Evolutionary conservation across 1,139 yeast genomes (phyloP).

Genomic region (Hemisphaericaspora lyxosophila): DNA sequence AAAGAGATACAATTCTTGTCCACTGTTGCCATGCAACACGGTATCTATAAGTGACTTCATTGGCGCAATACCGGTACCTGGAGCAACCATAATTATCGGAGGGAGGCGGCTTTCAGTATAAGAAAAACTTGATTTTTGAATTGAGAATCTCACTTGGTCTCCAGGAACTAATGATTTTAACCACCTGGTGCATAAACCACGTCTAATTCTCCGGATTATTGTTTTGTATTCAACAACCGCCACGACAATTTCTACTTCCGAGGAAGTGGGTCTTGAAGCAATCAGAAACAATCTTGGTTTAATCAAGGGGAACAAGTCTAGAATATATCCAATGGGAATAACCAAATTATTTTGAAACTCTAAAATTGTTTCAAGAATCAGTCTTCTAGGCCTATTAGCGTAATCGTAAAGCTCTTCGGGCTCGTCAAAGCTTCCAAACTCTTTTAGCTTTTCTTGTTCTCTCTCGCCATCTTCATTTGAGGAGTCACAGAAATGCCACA

Average conservation of each 20-base stretch:
- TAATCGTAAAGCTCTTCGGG: conserved; percentile 82
- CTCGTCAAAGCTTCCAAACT: conserved; percentile 71
- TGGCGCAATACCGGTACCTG: conserved; percentile 95
- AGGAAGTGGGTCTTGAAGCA: conserved; percentile 54
- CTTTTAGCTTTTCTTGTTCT: conserved; percentile 72
- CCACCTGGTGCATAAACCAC: conserved; percentile 86
- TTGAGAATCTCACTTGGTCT: conserved; percentile 53
- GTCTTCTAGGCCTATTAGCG: conserved; percentile 87
- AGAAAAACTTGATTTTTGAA: conserved; percentile 52
- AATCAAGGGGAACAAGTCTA: conserved; percentile 76
- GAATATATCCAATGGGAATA: conserved; percentile 70
- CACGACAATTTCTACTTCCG: conserved; percentile 60
- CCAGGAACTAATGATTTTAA: conserved; percentile 49
- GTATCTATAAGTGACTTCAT: conserved; percentile 64
- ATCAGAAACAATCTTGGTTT: conserved; percentile 84
- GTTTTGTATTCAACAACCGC: conserved; percentile 90
- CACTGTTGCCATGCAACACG: conserved; percentile 14
- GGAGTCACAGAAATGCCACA: conserved; percentile 73
- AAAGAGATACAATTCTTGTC: conserved; percentile 49
- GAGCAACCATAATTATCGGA: conserved; percentile 74
- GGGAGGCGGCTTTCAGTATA: conserved; percentile 34
- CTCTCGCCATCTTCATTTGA: conserved; percentile 45
- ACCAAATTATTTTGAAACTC: conserved; percentile 72
- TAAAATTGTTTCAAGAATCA: conserved; percentile 75
- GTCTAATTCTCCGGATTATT: conserved; percentile 68